A percentile compares a stretch with the other conserved stretches of the same genome.
Conservation (phyloP, 306 rosid genomes). For the Sesbania bispinosa region DNA sequence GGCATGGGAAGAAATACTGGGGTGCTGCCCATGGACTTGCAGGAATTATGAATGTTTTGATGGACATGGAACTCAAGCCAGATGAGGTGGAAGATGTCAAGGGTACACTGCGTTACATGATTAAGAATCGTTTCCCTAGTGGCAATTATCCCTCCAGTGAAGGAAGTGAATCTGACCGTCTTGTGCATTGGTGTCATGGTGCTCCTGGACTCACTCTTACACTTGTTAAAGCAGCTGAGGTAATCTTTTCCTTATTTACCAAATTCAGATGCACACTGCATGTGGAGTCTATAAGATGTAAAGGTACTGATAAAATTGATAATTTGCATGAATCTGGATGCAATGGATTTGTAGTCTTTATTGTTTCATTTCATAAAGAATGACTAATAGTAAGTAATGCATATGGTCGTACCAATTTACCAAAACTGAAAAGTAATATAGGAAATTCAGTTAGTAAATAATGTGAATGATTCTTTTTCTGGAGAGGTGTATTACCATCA, state of each 20-base stretch:
- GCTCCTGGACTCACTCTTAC: conserved; percentile 85
- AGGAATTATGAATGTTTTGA: conserved; percentile 75
- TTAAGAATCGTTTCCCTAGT: conserved; percentile 60
- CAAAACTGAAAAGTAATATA: background rate
- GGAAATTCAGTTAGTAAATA: conserved; percentile 2
- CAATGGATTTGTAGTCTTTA: background rate
- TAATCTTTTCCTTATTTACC: conserved; percentile 18
- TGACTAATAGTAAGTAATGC: background rate
- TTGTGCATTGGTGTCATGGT: conserved; percentile 96
- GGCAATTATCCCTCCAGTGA: conserved; percentile 85
- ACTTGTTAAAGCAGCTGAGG: conserved; percentile 78
- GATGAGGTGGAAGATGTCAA: conserved; percentile 81
- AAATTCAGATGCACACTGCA: conserved; percentile 10
- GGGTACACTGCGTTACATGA: conserved; percentile 65
- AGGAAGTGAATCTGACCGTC: conserved; percentile 71
- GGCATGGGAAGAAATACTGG: conserved; percentile 96
- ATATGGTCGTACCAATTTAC: background rate
- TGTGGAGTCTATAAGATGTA: background rate
- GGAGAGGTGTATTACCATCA: background rate
- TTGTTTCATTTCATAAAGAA: background rate
- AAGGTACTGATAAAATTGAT: background rate
- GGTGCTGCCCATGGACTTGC: conserved; percentile 97
- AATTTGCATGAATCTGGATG: background rate
- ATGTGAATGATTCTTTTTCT: background rate
- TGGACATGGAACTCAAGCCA: conserved; percentile 73